Conservation (phyloP, 2,329 filamentous ascomycete genomes). For the Cadophora gregata region DNA sequence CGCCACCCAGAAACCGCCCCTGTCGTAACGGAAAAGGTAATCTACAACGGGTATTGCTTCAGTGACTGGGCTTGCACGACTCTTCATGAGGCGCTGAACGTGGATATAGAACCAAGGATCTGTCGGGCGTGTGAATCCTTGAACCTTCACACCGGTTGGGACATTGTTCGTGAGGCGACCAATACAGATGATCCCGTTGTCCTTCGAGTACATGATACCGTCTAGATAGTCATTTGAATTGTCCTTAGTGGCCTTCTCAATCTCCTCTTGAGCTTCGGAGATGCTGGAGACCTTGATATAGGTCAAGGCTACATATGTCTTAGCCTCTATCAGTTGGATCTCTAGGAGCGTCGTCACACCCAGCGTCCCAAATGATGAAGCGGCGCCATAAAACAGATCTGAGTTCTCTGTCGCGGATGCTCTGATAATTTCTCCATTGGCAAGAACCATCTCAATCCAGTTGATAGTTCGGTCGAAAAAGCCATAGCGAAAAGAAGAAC, state of each 20-base stretch:
- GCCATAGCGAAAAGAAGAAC: conserved; percentile 67
- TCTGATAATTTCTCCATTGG: conserved; percentile 58
- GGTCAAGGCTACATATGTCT: conserved; percentile 58
- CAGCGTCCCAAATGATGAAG: conserved; percentile 64
- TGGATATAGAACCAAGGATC: conserved; percentile 73
- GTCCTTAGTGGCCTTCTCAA: conserved; percentile 44
- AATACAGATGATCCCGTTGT: conserved; percentile 57
- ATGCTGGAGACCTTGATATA: conserved; percentile 55
- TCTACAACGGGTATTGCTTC: conserved; percentile 54
- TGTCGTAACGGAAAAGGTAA: conserved; percentile 67
- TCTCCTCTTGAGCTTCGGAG: conserved; percentile 48
- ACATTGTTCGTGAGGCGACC: conserved; percentile 53
- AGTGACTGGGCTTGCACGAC: conserved; percentile 36
- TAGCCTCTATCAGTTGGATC: conserved; percentile 59
- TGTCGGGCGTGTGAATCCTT: conserved; percentile 54
- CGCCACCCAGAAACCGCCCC: conserved; percentile 71
- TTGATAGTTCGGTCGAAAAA: conserved; percentile 69
- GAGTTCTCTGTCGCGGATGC: conserved; percentile 53
- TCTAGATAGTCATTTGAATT: conserved; percentile 61
- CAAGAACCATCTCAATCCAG: conserved; percentile 66
- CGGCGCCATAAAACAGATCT: conserved; percentile 64
- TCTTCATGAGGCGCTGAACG: conserved; percentile 46
- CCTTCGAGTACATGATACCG: conserved; percentile 56
- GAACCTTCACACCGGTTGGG: conserved; percentile 40
- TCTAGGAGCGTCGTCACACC: conserved; percentile 66